A percentile compares a stretch with the other conserved stretches of the same genome.
phyloP scores from a whole-genome alignment of 2,329 filamentous ascomycete species.

The Alternaria dauci region DNA sequence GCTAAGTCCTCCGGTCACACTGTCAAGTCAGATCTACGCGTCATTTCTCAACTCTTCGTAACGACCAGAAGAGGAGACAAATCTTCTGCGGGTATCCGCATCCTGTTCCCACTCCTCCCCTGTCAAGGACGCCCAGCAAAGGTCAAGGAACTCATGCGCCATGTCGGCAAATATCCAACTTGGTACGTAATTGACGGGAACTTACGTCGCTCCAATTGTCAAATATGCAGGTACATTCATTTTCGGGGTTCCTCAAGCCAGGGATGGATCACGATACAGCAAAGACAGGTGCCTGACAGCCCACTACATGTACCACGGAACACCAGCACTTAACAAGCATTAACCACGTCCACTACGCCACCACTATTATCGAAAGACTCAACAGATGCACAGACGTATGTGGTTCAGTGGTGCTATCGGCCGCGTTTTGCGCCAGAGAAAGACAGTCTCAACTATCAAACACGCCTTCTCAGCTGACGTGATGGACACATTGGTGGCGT shows the following conservation, averaged over 20 bases:
- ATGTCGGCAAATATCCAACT: background rate
- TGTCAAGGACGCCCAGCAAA: background rate
- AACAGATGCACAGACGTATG: background rate
- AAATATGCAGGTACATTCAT: slow-evolving; percentile 8
- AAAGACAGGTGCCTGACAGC: slow-evolving; percentile 4
- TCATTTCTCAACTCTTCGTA: background rate
- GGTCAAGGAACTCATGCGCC: background rate
- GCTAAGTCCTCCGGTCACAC: background rate
- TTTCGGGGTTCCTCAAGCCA: background rate
- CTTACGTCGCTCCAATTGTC: background rate
- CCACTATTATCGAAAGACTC: background rate
- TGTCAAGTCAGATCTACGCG: background rate
- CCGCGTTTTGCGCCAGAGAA: background rate
- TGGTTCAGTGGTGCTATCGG: background rate
- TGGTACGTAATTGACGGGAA: background rate
- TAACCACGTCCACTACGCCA: slow-evolving; percentile 1
- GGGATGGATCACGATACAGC: background rate
- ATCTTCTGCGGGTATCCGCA: background rate
- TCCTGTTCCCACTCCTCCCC: background rate
- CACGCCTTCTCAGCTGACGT: background rate
- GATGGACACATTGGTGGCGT: slow-evolving; percentile 1
- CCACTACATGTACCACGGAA: background rate
- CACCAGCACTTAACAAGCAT: slow-evolving; percentile 1
- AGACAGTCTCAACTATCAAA: background rate
- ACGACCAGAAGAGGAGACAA: background rate